Percentiles rank a stretch among this genome's conserved stretches.
These are phyloP conservation scores for Talaromyces atroroseus DNA, from an alignment of 2,329 filamentous ascomycete species.

Conservation along the genomic window DNA sequence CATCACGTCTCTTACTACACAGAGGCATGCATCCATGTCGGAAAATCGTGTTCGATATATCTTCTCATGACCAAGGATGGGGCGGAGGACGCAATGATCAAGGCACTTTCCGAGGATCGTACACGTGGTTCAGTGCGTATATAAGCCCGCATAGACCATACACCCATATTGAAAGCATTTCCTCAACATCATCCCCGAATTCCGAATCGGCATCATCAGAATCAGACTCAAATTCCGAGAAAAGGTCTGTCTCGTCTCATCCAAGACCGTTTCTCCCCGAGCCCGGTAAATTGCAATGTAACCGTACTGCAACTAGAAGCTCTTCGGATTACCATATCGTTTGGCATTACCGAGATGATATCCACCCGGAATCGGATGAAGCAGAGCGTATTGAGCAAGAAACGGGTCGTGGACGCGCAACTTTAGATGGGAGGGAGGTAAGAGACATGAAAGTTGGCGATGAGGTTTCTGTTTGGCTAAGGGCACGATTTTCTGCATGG, in stretches of 20 bases:
- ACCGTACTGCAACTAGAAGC: conserved; percentile 19
- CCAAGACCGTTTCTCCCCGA: conserved; percentile 26
- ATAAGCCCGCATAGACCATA: conserved; percentile 18
- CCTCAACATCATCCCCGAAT: neutral
- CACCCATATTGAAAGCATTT: neutral
- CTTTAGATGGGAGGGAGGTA: conserved; percentile 31
- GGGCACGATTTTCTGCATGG: conserved; percentile 35
- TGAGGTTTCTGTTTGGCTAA: conserved; percentile 32
- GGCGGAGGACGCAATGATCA: conserved; percentile 16
- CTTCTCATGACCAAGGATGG: conserved; percentile 35
- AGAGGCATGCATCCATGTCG: conserved; percentile 33
- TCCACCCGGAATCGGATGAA: conserved; percentile 26
- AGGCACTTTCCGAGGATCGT: conserved; percentile 27
- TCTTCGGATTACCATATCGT: conserved; percentile 24
- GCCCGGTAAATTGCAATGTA: conserved; percentile 27
- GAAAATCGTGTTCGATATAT: conserved; percentile 33
- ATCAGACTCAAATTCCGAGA: conserved; percentile 9
- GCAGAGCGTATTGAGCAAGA: conserved; percentile 26
- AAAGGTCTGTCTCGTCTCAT: neutral
- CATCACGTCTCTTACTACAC: conserved; percentile 24
- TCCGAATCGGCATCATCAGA: neutral
- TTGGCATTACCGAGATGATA: conserved; percentile 33
- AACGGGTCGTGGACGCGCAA: conserved; percentile 30
- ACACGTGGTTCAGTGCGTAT: conserved; percentile 36
- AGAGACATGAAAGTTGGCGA: conserved; percentile 32